Percentiles rank a stretch among this genome's conserved stretches.
phyloP scores from a whole-genome alignment of 2,329 filamentous ascomycete species.

The Fusarium concolor region DNA sequence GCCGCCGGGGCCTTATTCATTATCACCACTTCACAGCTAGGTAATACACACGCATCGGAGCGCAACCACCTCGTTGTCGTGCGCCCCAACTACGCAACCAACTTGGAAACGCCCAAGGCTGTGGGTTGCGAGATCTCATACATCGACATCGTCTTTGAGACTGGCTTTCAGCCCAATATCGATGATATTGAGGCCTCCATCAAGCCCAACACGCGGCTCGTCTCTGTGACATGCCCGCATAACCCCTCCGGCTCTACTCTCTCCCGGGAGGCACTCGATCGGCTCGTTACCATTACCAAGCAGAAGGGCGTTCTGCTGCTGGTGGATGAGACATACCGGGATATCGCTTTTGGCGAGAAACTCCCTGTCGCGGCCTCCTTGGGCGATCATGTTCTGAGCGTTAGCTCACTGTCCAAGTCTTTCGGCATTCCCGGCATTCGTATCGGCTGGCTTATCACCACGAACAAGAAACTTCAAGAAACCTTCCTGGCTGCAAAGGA shows the following conservation, averaged over 20 bases:
- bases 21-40: slow-evolving; percentile 1
- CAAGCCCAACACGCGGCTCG: background rate
- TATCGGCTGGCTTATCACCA: background rate
- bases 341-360: background rate
- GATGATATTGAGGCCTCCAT: background rate
- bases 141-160: background rate
- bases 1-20: background rate
- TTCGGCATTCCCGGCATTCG: background rate
- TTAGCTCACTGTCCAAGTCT: background rate
- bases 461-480: background rate
- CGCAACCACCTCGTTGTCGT: background rate
- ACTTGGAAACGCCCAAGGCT: background rate
- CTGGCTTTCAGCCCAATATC: background rate
- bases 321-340: background rate
- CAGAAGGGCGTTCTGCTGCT: background rate
- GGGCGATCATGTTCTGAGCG: background rate
- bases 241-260: background rate
- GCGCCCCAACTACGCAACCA: background rate
- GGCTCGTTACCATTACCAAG: background rate
- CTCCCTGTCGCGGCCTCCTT: background rate
- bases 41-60: background rate
- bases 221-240: background rate
- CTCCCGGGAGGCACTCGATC: background rate
- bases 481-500: slow-evolving; percentile 1
- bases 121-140: slow-evolving; percentile 1